Percentiles rank a stretch among this genome's conserved stretches.
Evolutionary conservation across 768 basidiomycete species (phyloP).

Genomic region (Pleurotus giganteus): DNA sequence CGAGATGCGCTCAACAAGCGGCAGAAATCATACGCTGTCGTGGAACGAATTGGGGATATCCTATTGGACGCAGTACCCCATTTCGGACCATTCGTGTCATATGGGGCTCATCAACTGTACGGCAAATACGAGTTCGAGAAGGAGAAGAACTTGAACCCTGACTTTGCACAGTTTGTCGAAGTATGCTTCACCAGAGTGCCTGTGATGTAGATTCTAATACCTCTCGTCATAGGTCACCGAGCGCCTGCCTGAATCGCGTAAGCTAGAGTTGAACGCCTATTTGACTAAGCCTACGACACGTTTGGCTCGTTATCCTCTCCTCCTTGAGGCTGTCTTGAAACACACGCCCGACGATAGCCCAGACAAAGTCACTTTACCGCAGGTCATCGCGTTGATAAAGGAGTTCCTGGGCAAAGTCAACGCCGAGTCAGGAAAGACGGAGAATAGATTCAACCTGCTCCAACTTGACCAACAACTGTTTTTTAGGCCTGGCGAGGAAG

Average conservation of each 20-base stretch:
- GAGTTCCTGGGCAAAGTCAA: conserved; percentile 89
- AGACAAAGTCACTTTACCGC: conserved; percentile 75
- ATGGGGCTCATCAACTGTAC: conserved; percentile 95
- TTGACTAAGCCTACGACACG: conserved; percentile 98
- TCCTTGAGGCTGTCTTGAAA: conserved; percentile 90
- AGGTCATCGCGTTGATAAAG: conserved; percentile 74
- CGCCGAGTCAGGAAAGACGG: conserved; percentile 89
- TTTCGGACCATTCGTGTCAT: conserved; percentile 91
- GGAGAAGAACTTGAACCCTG: conserved; percentile 91
- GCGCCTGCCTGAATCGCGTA: conserved; percentile 90
- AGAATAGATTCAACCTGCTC: conserved; percentile 93
- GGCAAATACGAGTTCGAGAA: conserved; percentile 99
- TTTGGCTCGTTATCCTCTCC: conserved; percentile 91
- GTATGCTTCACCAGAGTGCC: conserved; percentile 39
- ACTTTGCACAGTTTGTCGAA: conserved; percentile 95
- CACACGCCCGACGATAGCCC: conserved; percentile 88
- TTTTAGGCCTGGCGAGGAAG: conserved; percentile 87
- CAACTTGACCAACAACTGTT: conserved; percentile 91
- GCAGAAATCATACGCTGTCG: conserved; percentile 93
- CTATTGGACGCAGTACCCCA: conserved; percentile 82
- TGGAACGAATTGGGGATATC: conserved; percentile 90
- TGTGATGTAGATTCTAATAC: neutral
- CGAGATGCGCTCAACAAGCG: conserved; percentile 92
- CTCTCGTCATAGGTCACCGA: conserved; percentile 68
- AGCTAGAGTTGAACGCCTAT: conserved; percentile 96